phyloP scores from a whole-genome alignment of 192 early-diverging fungal genomes.

The Entomortierella lignicola region DNA sequence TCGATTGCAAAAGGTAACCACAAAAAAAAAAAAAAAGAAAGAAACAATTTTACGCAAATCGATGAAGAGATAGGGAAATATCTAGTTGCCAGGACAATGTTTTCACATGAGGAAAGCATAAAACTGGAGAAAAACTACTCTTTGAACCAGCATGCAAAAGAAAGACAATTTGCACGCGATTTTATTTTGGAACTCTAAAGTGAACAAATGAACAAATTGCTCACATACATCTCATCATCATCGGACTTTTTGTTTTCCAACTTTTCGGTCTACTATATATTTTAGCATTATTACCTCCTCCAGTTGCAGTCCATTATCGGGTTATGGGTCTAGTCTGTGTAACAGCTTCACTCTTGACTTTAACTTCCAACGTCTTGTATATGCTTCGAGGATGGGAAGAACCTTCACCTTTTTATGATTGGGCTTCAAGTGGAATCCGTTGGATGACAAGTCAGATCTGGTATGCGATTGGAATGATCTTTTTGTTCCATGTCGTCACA shows the following conservation, averaged over 20 bases:
- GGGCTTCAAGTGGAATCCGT: conserved; percentile 39
- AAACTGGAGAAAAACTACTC: no score
- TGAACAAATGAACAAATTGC: conserved; percentile 5
- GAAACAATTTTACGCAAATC: no score
- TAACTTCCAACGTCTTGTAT: conserved; percentile 46
- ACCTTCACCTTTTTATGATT: conserved; percentile 45
- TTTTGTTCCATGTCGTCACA: conserved; percentile 50
- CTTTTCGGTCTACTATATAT: neutral
- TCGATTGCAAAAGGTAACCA: conserved; percentile 48
- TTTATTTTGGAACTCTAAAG: conserved; percentile 7
- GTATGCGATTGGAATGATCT: conserved; percentile 55
- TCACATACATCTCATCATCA: no score
- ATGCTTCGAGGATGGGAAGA: conserved; percentile 54
- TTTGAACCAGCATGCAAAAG: no score
- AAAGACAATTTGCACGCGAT: neutral
- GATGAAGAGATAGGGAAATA: no score
- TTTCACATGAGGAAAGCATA: no score
- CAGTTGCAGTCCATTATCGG: conserved; percentile 27
- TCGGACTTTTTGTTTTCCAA: neutral
- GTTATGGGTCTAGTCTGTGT: conserved; percentile 40
- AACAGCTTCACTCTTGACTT: conserved; percentile 30
- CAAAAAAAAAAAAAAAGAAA: no score
- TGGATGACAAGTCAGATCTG: conserved; percentile 55
- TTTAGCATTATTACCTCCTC: conserved; percentile 41
- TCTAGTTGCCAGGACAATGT: no score